Evolutionary conservation across 371 early-diverging fungal genomes (phyloP), one percentile per base, ranked within the genome.

Genomic region (Apophysomyces sp.): DNA sequence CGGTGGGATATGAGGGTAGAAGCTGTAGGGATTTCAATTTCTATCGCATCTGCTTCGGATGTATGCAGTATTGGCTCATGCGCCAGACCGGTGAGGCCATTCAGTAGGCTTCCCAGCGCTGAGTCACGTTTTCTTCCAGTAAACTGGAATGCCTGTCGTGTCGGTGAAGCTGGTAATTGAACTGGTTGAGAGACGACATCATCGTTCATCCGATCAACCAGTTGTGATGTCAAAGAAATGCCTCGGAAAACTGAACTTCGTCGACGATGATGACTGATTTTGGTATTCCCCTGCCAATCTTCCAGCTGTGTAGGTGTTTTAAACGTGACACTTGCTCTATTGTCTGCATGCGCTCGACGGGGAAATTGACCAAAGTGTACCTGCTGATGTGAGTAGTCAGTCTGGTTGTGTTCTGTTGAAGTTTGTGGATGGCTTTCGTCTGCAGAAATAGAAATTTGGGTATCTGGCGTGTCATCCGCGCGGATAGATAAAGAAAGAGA

Each of bases 211-310:
- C 80, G 71, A 51, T 80, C 80, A 4, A 75, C 62, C 8, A 80
- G 58, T 24, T 80, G 80, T 0, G 80, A 80, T 11, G 80, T 72
- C 54, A 80, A 68, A 4, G 80, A 80, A 6, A 80, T 75, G 12
- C 80, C 80, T 39, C 74, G 68, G 55, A 80, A 75, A 0, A 77
- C 67, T 0, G 80, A 80, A 29, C 77, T 77, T n/a, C 72, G 73
- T 49, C 80, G 61, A 12, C 67, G 70, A 41, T 68, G 64, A 26
- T 62, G 60, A 28, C 49, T 21, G 18, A 44, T 16, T 11, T 44
- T 44, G n/a, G 49, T 44, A 44, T 44, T 44, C 9, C 49, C 27
- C 24, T 44, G 49, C 49, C 49, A 44, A 44, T 44, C 49, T 44
- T 44, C 49, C 21, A 21, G 4, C 16, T 16, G 49, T 11, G 49